Evolutionary conservation across 768 basidiomycete genomes (phyloP), one percentile per base, ranked within the genome.

Genomic region (Exsudoporus frostii): DNA sequence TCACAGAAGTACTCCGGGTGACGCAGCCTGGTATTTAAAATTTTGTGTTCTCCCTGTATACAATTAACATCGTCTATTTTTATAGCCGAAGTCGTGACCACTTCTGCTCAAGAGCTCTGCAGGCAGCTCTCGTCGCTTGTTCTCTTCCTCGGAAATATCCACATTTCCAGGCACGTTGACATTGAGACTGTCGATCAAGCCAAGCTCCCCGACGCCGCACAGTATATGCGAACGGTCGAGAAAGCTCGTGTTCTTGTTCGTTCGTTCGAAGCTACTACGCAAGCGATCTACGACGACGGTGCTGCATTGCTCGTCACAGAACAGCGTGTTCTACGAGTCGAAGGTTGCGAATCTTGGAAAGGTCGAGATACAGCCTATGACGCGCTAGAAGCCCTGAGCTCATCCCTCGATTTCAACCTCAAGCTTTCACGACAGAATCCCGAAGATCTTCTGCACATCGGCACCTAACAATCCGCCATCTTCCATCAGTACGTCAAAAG

Each of bases 131-230:
- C 75, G 1, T 65, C 71, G 13, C 71, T 81, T 47, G 60, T 82
- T 5, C 60, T 63, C 8, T 68, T 71, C 37, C 66, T 79, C 20
- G 73, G 74, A 20, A 79, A 80, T 44, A 71, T 83, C 48, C 77
- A 84, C 55, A 62, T 84, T 22, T 79, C 80, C 17, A 71, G 74
- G 25, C 72, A 74, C 40, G 74, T 84, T 34, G 83, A 84, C 51
- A 68, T 84, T 13, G 76, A 81, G 39, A 74, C 74, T 8, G 63
- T 69, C n/a, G 62, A 69, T 25, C 62, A 68, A 11, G 57, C 68
- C 4, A 63, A 67, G 7, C 63, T 73, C 1, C 53, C 65, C 2
- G 68, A 71, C 10, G 76, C 76, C 38, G 60, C 61, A 15, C 65
- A 65, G 20, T 80, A 78, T 50, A 54, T 72, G 44, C 68, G 71